These are phyloP conservation scores for Rugonectria rugulosa DNA, from an alignment of 2,329 filamentous ascomycete species.

Conservation along the genomic window DNA sequence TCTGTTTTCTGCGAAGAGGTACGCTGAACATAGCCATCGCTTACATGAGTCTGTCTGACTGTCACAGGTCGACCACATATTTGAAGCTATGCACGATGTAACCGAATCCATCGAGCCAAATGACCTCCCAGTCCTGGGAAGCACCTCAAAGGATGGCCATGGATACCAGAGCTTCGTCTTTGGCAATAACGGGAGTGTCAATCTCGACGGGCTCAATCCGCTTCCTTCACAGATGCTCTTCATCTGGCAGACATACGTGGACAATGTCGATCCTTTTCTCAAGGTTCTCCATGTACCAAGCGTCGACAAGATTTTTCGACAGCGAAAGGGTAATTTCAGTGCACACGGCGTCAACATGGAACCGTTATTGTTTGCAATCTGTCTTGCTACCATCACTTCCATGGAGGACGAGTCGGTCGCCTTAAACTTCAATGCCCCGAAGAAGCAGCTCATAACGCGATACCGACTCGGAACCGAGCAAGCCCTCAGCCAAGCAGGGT, in stretches of 20 bases:
- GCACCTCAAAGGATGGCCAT: not conserved
- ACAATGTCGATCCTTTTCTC: slow-evolving; percentile 43
- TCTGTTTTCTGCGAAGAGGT: slow-evolving; percentile 43
- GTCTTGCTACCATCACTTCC: slow-evolving; percentile 37
- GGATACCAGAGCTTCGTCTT: slow-evolving; percentile 32
- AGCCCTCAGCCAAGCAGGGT: slow-evolving; percentile 33
- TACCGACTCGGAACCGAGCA: slow-evolving; percentile 36
- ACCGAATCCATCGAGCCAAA: slow-evolving; percentile 17
- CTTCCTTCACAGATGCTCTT: slow-evolving; percentile 40
- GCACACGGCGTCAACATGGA: slow-evolving; percentile 25
- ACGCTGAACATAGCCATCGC: not conserved
- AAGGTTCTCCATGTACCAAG: slow-evolving; percentile 39
- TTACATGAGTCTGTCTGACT: slow-evolving; percentile 6
- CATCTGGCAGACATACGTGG: slow-evolving; percentile 41
- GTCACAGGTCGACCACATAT: slow-evolving; percentile 39
- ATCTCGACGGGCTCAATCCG: slow-evolving; percentile 30
- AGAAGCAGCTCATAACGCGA: slow-evolving; percentile 23
- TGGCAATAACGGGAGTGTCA: slow-evolving; percentile 16
- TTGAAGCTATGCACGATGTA: slow-evolving; percentile 41
- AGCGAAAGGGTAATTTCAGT: slow-evolving; percentile 30
- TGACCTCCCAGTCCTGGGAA: slow-evolving; percentile 1
- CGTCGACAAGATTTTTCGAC: slow-evolving; percentile 26
- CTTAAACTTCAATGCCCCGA: slow-evolving; percentile 28
- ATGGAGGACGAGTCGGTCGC: slow-evolving; percentile 31
- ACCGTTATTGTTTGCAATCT: slow-evolving; percentile 39